A percentile compares a stretch with the other conserved stretches of the same genome.
Evolutionary conservation across 1,139 yeast genomes (phyloP).

Genomic region (Geotrichum citri-aurantii): DNA sequence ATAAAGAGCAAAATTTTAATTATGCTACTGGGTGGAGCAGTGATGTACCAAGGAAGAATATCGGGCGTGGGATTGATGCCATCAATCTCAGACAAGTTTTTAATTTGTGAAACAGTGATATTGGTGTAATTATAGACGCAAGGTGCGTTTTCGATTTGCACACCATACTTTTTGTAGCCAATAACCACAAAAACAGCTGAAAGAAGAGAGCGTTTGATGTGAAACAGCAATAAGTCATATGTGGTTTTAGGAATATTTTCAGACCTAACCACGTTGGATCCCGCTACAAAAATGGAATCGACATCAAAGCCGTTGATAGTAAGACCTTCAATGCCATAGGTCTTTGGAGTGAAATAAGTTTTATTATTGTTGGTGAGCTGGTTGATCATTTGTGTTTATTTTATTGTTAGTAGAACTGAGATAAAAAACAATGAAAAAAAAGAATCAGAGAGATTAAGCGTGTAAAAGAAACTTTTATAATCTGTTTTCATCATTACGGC

Average conservation of each 20-base stretch:
- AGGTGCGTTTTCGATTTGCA: not conserved
- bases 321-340: constrained; percentile 26
- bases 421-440: not conserved
- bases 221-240: constrained; percentile 25
- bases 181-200: constrained; percentile 10
- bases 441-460: not conserved
- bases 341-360: constrained; percentile 23
- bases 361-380: not conserved
- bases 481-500: not conserved
- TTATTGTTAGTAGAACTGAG: not conserved
- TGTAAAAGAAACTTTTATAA: not conserved
- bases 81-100: constrained; percentile 1
- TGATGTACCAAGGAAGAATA: constrained; percentile 3
- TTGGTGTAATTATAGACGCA: not conserved
- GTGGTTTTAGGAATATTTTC: constrained; percentile 23
- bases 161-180: constrained; percentile 3
- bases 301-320: constrained; percentile 26
- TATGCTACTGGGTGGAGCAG: not conserved
- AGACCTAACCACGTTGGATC: constrained; percentile 22
- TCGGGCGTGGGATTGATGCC: not conserved
- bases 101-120: not conserved
- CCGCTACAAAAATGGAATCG: constrained; percentile 27
- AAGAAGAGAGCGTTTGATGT: constrained; percentile 21
- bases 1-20: not conserved
- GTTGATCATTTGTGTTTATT: not conserved